Evolutionary conservation across 2,329 filamentous ascomycete species (phyloP).

Genomic region (Trichoderma gracile): DNA sequence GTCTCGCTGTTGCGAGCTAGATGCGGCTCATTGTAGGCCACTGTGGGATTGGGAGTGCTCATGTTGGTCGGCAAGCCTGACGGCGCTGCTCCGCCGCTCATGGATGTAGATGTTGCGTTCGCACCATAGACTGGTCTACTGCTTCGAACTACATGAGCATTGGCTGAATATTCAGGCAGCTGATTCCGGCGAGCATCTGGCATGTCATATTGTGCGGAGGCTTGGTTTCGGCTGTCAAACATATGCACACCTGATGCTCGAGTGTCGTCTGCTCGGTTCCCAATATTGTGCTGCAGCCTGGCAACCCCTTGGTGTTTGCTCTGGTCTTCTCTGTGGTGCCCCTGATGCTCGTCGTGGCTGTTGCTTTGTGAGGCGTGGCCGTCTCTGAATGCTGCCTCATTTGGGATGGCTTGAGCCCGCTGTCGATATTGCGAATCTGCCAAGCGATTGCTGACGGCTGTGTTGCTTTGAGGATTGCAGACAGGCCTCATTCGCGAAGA

Average conservation of each 20-base stretch:
- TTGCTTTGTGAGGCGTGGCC: no score
- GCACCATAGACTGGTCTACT: background rate
- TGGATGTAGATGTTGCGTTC: background rate
- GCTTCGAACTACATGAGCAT: background rate
- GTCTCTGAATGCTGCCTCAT: no score
- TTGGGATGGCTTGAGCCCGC: no score
- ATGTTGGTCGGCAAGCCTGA: background rate
- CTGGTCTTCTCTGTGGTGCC: background rate
- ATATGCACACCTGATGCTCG: background rate
- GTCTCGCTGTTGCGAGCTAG: background rate
- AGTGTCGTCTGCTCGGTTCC: background rate
- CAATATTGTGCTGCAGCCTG: background rate
- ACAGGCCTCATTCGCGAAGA: background rate
- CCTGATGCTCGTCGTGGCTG: background rate
- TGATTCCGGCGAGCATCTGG: background rate
- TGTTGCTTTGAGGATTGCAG: background rate
- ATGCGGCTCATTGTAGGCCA: background rate
- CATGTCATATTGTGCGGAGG: background rate
- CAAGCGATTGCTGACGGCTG: background rate
- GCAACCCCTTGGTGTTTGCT: background rate
- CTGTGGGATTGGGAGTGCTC: background rate
- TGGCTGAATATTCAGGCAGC: background rate
- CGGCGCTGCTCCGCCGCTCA: background rate
- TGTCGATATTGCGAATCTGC: background rate
- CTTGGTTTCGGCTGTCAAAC: background rate